A percentile compares a stretch with the other conserved stretches of the same genome.
These are phyloP conservation scores for Limonium bicolor DNA, from an alignment of 148 eudicot species.

Conservation along the genomic window DNA sequence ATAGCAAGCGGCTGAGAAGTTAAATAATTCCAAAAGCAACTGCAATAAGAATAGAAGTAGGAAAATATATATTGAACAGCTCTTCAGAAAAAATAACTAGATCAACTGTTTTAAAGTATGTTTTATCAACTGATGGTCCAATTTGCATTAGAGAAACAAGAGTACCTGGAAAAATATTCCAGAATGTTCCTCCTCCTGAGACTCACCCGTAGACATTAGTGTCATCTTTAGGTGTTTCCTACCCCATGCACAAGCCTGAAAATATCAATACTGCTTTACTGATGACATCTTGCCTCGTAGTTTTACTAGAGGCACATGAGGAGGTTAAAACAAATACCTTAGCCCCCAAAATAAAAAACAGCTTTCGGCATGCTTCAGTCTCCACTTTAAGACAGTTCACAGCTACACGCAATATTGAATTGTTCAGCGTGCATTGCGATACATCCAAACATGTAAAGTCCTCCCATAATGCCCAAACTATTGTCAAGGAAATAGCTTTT, in stretches of 20 bases:
- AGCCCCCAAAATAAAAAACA: slow-evolving; percentile 47
- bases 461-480: slow-evolving; percentile 68
- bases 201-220: slow-evolving; percentile 58
- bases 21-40: slow-evolving; percentile 56
- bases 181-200: slow-evolving; percentile 78
- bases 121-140: background rate
- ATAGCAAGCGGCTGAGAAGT: slow-evolving; percentile 52
- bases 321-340: slow-evolving; percentile 29
- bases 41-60: slow-evolving; percentile 14
- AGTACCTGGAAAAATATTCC: slow-evolving; percentile 49
- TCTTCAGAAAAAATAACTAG: background rate
- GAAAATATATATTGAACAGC: background rate
- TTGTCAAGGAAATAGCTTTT: too few species aligned
- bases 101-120: background rate
- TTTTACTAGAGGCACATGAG: background rate
- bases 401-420: slow-evolving; percentile 63
- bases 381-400: slow-evolving; percentile 41
- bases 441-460: slow-evolving; percentile 85
- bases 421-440: slow-evolving; percentile 87
- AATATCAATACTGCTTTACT: background rate
- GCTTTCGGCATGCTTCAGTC: slow-evolving; percentile 27
- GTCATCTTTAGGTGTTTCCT: slow-evolving; percentile 86
- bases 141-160: background rate
- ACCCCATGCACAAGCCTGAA: slow-evolving; percentile 79
- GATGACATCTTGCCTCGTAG: slow-evolving; percentile 1